Conservation (phyloP, 225 moss, liverwort and hornwort genomes). For the Marchantia polymorpha region DNA sequence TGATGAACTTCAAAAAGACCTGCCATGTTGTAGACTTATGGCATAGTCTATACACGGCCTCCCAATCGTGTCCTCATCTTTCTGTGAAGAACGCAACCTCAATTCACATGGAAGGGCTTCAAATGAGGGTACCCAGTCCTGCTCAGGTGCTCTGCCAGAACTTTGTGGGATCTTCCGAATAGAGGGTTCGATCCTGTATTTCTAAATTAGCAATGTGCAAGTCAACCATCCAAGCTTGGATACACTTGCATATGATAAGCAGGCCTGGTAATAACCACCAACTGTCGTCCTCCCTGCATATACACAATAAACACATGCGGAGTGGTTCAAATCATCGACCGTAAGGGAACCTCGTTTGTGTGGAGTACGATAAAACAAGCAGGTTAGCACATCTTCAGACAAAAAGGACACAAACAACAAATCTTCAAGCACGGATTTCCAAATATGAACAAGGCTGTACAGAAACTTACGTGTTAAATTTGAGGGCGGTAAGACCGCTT, state of each 20-base stretch:
- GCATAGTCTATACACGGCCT: background rate
- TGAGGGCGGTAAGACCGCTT: conserved; percentile 44
- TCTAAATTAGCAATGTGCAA: conserved; percentile 93
- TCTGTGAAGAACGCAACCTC: conserved; percentile 10
- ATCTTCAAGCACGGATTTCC: background rate
- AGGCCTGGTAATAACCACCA: conserved; percentile 93
- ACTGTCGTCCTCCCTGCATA: conserved; percentile 80
- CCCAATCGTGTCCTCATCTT: background rate
- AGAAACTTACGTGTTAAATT: conserved; percentile 67
- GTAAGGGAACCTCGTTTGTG: background rate
- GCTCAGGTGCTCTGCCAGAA: conserved; percentile 78
- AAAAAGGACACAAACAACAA: background rate
- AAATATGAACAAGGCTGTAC: background rate
- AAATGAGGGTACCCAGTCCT: background rate
- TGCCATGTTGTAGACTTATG: background rate
- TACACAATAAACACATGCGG: background rate
- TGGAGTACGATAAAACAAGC: too few relatives aligned
- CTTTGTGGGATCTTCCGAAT: conserved; percentile 70
- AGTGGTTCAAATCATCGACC: background rate
- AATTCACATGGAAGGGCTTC: background rate
- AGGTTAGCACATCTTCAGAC: background rate
- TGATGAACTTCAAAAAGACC: background rate
- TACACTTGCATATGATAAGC: conserved; percentile 67
- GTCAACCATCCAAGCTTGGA: conserved; percentile 90
- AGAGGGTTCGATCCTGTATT: conserved; percentile 90